These are phyloP conservation scores for Suillus bovinus DNA, from an alignment of 768 basidiomycete genomes.

Conservation along the genomic window DNA sequence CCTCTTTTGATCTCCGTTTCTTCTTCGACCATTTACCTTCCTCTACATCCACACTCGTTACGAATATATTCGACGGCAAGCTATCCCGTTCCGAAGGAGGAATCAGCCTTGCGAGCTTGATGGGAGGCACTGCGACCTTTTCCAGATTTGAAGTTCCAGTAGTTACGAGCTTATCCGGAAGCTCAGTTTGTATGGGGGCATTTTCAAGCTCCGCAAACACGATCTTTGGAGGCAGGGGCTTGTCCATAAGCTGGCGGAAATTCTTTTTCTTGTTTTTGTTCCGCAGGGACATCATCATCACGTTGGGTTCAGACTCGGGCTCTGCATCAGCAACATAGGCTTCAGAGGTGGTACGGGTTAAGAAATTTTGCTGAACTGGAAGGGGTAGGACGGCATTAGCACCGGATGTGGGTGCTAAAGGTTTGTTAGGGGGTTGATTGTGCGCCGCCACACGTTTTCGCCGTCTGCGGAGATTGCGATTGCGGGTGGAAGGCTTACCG, in stretches of 20 bases:
- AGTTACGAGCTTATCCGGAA: constrained; percentile 3
- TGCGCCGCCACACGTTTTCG: constrained; percentile 41
- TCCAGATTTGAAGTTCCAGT: constrained; percentile 12
- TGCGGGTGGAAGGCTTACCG: constrained; percentile 58
- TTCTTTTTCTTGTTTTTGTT: constrained; percentile 79
- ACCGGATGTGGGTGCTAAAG: constrained; percentile 35
- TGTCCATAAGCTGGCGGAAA: constrained; percentile 54
- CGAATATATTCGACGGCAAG: constrained; percentile 63
- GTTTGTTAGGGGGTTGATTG: constrained; percentile 14
- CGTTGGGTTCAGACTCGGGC: constrained; percentile 17
- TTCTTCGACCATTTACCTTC: constrained; percentile 36
- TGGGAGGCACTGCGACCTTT: neutral
- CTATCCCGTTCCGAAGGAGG: constrained; percentile 64
- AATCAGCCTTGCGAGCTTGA: constrained; percentile 40
- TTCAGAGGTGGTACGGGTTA: neutral
- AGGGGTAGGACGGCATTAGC: constrained; percentile 50
- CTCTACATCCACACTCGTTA: constrained; percentile 74
- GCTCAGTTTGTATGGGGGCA: constrained; percentile 2
- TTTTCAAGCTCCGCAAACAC: constrained; percentile 41
- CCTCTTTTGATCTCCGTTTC: constrained; percentile 27
- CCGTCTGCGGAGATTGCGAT: constrained; percentile 58
- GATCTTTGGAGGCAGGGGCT: constrained; percentile 50
- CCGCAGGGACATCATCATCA: constrained; percentile 43
- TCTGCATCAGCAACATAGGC: constrained; percentile 13
- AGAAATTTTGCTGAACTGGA: neutral